A percentile compares a stretch with the other conserved stretches of the same genome.
phyloP scores from a whole-genome alignment of 176 grass and related monocot species.

The Phyllostachys edulis region DNA sequence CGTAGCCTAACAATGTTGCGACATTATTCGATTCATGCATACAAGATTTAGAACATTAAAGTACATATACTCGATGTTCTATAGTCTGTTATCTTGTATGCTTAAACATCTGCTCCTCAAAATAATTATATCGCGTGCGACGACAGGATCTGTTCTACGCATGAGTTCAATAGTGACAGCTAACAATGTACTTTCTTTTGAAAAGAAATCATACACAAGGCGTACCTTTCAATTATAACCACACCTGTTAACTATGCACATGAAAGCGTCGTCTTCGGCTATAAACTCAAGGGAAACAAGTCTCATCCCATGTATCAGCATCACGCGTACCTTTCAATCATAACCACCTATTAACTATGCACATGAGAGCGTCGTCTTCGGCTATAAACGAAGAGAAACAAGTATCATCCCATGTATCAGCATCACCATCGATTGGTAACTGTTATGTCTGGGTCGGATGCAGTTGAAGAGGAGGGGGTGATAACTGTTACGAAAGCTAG shows the following conservation, averaged over 20 bases:
- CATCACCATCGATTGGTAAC: background rate
- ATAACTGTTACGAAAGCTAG: too few relatives aligned
- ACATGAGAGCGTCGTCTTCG: background rate
- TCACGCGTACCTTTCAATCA: background rate
- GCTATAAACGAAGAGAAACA: background rate
- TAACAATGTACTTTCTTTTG: background rate
- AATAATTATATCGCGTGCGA: too few relatives aligned
- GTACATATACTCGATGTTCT: too few relatives aligned
- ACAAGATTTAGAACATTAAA: too few relatives aligned
- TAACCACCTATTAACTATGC: background rate
- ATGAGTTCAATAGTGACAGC: background rate
- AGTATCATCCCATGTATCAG: background rate
- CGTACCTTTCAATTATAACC: slow-evolving; percentile 13
- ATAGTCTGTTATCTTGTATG: too few relatives aligned
- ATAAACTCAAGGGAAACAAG: too few relatives aligned
- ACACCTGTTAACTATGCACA: background rate
- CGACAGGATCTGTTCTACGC: background rate
- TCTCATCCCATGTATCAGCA: background rate
- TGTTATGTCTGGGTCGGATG: background rate
- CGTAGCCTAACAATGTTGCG: too few relatives aligned
- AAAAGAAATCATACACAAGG: slow-evolving; percentile 1
- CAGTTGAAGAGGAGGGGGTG: too few relatives aligned
- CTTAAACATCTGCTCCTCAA: too few relatives aligned
- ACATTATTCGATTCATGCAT: too few relatives aligned
- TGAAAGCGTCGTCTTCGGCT: background rate